These are phyloP conservation scores for Pyrus pyrifolia DNA, from an alignment of 306 rosid genomes.

Conservation along the genomic window DNA sequence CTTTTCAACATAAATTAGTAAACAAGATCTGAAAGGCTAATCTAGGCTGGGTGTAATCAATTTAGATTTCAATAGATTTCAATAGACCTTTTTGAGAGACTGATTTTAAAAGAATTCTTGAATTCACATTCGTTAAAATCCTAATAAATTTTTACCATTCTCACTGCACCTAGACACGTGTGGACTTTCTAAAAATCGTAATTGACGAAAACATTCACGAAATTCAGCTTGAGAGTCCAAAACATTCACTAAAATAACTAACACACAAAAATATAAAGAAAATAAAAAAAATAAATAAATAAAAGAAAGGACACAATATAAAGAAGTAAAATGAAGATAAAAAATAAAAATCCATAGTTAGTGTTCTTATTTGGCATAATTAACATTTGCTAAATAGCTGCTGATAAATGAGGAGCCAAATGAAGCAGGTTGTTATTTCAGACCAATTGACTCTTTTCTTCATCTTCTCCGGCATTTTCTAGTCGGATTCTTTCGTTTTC, in stretches of 20 bases:
- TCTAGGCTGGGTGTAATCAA: too few relatives aligned
- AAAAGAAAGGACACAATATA: not conserved
- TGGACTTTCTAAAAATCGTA: too few relatives aligned
- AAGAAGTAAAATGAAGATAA: not conserved
- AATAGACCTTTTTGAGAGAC: too few relatives aligned
- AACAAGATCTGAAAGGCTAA: too few relatives aligned
- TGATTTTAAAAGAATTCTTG: too few relatives aligned
- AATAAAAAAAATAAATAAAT: not conserved
- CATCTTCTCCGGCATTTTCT: constrained; percentile 27
- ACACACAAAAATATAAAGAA: constrained; percentile 5
- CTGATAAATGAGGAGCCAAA: not conserved
- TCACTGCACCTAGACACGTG: too few relatives aligned
- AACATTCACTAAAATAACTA: not conserved
- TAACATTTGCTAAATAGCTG: not conserved
- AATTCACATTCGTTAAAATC: too few relatives aligned
- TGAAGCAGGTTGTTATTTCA: constrained; percentile 6
- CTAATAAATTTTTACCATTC: too few relatives aligned
- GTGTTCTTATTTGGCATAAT: not conserved
- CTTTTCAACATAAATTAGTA: too few relatives aligned
- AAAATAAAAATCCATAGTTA: not conserved
- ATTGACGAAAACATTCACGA: not conserved
- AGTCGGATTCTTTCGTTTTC: constrained; percentile 23
- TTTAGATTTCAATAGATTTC: too few relatives aligned
- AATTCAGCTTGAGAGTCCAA: not conserved
- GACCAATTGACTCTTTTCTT: constrained; percentile 60